These are phyloP conservation scores for Suillus paluster DNA, from an alignment of 768 basidiomycete species.

Conservation along the genomic window DNA sequence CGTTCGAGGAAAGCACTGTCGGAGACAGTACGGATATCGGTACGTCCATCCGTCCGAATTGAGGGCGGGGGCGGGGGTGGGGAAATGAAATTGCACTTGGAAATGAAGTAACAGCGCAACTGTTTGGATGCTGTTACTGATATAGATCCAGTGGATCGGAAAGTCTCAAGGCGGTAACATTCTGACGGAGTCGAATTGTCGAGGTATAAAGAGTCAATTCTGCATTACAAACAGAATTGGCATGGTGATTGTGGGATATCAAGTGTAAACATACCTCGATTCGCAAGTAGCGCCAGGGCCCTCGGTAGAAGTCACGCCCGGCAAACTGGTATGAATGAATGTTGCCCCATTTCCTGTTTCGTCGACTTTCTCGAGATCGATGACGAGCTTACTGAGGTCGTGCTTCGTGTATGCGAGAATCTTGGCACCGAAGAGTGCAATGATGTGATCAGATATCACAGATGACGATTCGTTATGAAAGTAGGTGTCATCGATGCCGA, in stretches of 20 bases:
- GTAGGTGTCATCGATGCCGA: conserved; percentile 91
- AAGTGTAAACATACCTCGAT: conserved; percentile 53
- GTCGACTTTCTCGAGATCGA: conserved; percentile 94
- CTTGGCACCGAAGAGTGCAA: conserved; percentile 96
- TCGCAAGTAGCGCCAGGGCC: conserved; percentile 93
- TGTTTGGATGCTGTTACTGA: conserved; percentile 89
- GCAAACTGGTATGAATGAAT: conserved; percentile 90
- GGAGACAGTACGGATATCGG: conserved; percentile 86
- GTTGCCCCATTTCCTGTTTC: conserved; percentile 84
- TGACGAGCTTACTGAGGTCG: conserved; percentile 86
- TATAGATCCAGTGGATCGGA: conserved; percentile 87
- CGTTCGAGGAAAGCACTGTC: conserved; percentile 92
- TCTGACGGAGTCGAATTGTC: conserved; percentile 77
- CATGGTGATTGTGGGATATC: conserved; percentile 3
- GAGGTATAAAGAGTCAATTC: conserved; percentile 91
- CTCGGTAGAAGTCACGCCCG: conserved; percentile 79
- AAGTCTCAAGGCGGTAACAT: conserved; percentile 94
- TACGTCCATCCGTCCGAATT: conserved; percentile 65
- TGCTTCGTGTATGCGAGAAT: conserved; percentile 93
- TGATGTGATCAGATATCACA: conserved; percentile 85
- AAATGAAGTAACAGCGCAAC: conserved; percentile 95
- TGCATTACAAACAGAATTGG: conserved; percentile 32
- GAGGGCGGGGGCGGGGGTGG: conserved; percentile 43
- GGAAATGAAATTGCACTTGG: conserved; percentile 85
- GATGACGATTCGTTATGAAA: conserved; percentile 74